phyloP scores from a whole-genome alignment of 169 alveolate genomes.

The Babesia caballi region DNA sequence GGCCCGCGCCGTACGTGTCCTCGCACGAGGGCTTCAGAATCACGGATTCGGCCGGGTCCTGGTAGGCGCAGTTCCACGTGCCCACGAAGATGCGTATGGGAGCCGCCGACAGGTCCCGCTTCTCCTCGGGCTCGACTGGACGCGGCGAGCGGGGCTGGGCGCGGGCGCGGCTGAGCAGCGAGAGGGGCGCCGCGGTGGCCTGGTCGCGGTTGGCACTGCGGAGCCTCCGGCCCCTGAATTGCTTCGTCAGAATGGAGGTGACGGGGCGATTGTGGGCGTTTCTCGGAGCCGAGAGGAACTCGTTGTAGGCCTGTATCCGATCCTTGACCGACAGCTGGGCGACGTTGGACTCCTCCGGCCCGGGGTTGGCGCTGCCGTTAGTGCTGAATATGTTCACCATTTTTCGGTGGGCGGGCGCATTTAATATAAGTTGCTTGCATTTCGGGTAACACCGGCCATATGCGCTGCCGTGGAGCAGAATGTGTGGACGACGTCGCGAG shows the following conservation, averaged over 20 bases:
- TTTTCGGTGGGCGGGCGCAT: no score
- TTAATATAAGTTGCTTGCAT: no score
- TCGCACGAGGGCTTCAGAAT: constrained; percentile 24
- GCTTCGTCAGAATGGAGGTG: no score
- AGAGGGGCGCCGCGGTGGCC: not conserved
- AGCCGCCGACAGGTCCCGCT: constrained; percentile 15
- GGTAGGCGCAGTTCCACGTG: constrained; percentile 76
- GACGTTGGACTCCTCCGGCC: not conserved
- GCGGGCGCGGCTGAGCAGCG: not conserved
- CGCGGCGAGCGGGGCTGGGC: not conserved
- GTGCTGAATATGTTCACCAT: not conserved
- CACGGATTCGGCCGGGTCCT: constrained; percentile 45
- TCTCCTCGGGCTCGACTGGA: constrained; percentile 1
- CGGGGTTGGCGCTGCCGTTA: not conserved
- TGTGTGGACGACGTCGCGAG: no score
- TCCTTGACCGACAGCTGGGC: constrained; percentile 6
- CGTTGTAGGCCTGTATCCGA: not conserved
- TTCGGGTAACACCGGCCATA: no score
- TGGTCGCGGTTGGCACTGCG: not conserved
- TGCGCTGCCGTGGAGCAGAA: no score
- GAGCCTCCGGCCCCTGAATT: no score
- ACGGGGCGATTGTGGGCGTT: not conserved
- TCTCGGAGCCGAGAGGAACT: not conserved
- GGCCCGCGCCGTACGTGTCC: not conserved
- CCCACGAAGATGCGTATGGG: constrained; percentile 74